Evolutionary conservation across 805 yeast species (phyloP).

Genomic region (Lachancea sp.): DNA sequence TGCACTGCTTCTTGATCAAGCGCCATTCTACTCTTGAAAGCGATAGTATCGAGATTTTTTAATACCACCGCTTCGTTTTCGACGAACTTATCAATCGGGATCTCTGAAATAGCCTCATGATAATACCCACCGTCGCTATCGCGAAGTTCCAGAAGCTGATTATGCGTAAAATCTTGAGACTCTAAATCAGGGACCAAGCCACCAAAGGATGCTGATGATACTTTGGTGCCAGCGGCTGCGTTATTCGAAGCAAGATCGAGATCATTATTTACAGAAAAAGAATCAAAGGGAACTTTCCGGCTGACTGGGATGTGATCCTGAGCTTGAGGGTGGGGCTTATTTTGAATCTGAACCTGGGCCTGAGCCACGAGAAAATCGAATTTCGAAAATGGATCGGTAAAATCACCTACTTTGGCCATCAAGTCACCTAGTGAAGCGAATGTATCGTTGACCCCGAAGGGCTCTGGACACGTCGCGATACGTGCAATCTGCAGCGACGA

Average conservation of each 20-base stretch:
- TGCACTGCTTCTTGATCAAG: conserved; percentile 6
- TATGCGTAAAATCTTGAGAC: conserved; percentile 23
- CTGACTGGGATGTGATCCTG: background rate
- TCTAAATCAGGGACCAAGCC: background rate
- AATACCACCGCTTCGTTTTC: conserved; percentile 31
- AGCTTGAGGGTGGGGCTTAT: background rate
- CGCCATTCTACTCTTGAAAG: conserved; percentile 1
- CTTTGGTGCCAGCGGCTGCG: background rate
- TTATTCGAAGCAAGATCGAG: background rate
- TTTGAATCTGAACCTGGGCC: conserved; percentile 2
- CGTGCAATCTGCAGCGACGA: conserved; percentile 53
- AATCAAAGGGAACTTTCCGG: background rate
- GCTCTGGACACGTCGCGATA: conserved; percentile 25
- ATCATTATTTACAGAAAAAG: background rate
- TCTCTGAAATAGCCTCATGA: conserved; percentile 22
- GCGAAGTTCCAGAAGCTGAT: conserved; percentile 22
- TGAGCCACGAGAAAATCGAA: conserved; percentile 17
- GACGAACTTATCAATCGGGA: conserved; percentile 19
- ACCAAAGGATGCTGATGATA: background rate
- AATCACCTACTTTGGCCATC: conserved; percentile 19
- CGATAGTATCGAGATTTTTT: background rate
- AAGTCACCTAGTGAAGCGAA: conserved; percentile 25
- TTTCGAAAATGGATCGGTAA: conserved; percentile 23
- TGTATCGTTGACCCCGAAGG: conserved; percentile 25
- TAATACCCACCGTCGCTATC: conserved; percentile 24